Conservation (phyloP, 129 eudicot species). For the Ambrosia trifida region DNA sequence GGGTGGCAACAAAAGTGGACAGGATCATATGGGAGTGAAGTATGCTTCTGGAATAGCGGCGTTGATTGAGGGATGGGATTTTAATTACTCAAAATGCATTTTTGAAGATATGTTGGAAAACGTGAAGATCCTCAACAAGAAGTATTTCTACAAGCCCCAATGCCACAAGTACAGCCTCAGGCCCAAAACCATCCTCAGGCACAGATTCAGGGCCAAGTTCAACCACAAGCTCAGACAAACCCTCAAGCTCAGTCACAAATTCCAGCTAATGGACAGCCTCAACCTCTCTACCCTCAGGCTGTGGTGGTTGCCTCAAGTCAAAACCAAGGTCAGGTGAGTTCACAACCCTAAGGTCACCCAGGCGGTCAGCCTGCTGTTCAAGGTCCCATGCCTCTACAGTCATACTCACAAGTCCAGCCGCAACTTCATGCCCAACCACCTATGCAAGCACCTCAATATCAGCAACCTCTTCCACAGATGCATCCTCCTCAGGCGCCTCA, state of each 20-base stretch:
- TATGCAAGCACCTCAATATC: constrained; percentile 65
- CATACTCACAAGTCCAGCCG: constrained; percentile 51
- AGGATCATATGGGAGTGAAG: too few species aligned
- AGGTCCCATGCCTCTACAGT: constrained; percentile 38
- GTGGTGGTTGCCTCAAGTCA: constrained; percentile 26
- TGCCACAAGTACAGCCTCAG: constrained; percentile 36
- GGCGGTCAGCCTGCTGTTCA: constrained; percentile 41
- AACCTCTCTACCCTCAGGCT: constrained; percentile 37
- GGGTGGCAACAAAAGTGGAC: too few species aligned
- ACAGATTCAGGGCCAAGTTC: constrained; percentile 29
- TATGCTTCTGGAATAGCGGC: too few species aligned
- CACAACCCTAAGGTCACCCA: constrained; percentile 46
- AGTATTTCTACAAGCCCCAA: too few species aligned
- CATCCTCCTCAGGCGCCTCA: constrained; percentile 38
- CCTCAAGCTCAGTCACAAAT: constrained; percentile 30
- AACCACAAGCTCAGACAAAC: constrained; percentile 31
- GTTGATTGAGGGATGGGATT: too few species aligned
- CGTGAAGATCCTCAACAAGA: too few species aligned
- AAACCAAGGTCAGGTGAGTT: constrained; percentile 34
- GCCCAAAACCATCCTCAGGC: constrained; percentile 32
- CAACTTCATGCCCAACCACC: constrained; percentile 46
- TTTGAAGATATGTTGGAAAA: too few species aligned
- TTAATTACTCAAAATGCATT: too few species aligned
- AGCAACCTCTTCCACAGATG: constrained; percentile 60
- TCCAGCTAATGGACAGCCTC: constrained; percentile 36